These are phyloP conservation scores for Stylonectria norvegica DNA, from an alignment of 2,329 filamentous ascomycete species.

Conservation along the genomic window DNA sequence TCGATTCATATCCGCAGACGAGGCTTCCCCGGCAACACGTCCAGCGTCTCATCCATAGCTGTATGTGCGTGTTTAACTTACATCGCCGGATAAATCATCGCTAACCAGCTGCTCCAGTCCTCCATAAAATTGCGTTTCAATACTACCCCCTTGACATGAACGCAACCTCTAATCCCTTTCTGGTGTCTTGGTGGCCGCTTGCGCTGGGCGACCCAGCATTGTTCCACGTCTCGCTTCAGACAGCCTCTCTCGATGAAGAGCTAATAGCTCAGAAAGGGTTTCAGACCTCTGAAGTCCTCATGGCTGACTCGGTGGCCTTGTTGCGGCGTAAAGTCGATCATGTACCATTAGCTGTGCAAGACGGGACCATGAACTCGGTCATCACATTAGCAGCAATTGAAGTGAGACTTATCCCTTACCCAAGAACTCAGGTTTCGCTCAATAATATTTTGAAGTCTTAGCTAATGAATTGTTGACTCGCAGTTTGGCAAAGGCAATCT, in stretches of 20 bases:
- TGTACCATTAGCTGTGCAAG: slow-evolving; percentile 44
- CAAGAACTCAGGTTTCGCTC: fast-evolving
- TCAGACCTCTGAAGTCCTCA: slow-evolving; percentile 50
- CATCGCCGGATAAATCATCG: neutral
- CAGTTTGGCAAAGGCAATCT: slow-evolving; percentile 54
- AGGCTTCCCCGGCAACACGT: slow-evolving; percentile 49
- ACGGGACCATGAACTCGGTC: slow-evolving; percentile 55
- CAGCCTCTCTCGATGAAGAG: slow-evolving; percentile 55
- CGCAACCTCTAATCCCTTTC: slow-evolving; percentile 52
- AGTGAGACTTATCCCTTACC: slow-evolving; percentile 34
- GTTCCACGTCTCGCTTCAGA: slow-evolving; percentile 58
- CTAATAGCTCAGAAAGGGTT: slow-evolving; percentile 50
- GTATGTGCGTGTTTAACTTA: slow-evolving; percentile 36
- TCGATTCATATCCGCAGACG: slow-evolving; percentile 54
- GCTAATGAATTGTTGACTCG: no score
- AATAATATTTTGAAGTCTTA: no score
- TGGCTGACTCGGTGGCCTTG: slow-evolving; percentile 54
- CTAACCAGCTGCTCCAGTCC: slow-evolving; percentile 39
- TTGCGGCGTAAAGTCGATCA: slow-evolving; percentile 49
- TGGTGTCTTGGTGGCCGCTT: slow-evolving; percentile 58
- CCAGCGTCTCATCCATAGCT: slow-evolving; percentile 54
- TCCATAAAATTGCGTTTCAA: slow-evolving; percentile 56
- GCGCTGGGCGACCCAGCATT: slow-evolving; percentile 53
- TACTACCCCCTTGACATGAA: slow-evolving; percentile 57
- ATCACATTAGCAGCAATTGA: slow-evolving; percentile 57